These are phyloP conservation scores for Solanum hybrid DNA, from an alignment of 305 asterid genomes.

Conservation along the genomic window DNA sequence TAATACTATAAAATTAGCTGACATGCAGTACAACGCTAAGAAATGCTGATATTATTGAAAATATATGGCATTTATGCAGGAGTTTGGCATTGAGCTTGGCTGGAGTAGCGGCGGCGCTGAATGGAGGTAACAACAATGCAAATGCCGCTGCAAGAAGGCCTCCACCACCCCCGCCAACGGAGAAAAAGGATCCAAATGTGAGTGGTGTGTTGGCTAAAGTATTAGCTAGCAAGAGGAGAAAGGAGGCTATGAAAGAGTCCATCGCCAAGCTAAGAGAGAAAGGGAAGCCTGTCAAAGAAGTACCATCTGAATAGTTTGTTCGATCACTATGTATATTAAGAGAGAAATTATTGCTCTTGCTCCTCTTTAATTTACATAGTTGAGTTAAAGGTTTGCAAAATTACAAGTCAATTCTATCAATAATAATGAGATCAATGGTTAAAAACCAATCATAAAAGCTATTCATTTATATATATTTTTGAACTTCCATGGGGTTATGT, in stretches of 20 bases:
- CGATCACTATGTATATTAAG: neutral
- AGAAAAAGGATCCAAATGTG: conserved; percentile 72
- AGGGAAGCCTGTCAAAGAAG: conserved; percentile 38
- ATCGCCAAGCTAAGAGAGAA: conserved; percentile 45
- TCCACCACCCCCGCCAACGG: conserved; percentile 67
- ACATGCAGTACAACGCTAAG: neutral
- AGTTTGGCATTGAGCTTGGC: conserved; percentile 42
- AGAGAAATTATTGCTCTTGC: neutral
- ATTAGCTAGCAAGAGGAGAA: conserved; percentile 81
- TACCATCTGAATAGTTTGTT: conserved; percentile 23
- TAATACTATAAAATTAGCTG: neutral
- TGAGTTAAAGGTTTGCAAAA: neutral
- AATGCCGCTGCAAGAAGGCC: conserved; percentile 60
- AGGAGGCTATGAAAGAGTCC: conserved; percentile 70
- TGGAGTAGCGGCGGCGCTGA: conserved; percentile 29
- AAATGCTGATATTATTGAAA: neutral
- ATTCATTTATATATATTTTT: neutral
- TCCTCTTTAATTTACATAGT: neutral
- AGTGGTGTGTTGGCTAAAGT: conserved; percentile 58
- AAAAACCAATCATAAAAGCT: neutral
- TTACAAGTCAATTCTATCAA: neutral
- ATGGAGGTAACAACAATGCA: conserved; percentile 24
- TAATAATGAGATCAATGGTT: neutral
- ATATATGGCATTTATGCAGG: conserved; percentile 27
- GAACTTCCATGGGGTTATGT: neutral